Evolutionary conservation across 1,284 basidiomycete genomes (phyloP), one percentile per base, ranked within the genome.

Genomic region (Ceraceosorus guamensis): DNA sequence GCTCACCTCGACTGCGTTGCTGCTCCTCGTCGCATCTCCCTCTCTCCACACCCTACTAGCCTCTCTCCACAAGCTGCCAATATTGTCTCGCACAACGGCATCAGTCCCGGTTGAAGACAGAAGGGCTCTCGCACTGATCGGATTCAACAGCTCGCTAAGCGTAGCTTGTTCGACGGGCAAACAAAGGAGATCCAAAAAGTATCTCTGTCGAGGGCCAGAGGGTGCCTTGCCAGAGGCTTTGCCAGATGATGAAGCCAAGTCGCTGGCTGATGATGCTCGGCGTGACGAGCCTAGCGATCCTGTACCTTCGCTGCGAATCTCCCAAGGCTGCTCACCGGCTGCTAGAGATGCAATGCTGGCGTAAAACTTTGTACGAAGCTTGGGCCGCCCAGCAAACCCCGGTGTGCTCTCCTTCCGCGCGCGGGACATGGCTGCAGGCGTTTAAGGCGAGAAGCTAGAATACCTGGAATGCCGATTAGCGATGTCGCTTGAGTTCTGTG

Each of bases 61-160:
- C 48, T 73, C 71, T 39, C 67, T 62, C 68, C 68, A 72, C 0
- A 73, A 57, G 11, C 63, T 65, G 10, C 65, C 67, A 31, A 72
- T 55, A 46, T 73, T 73, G 16, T 72, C 71, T 24, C 68, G 48
- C 33, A 68, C 65, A 18, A 62, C 64, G 50, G 62, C 67, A 41
- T 59, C 60, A 52, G 57, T 57, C 43, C 18, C 45, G 32, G 63
- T 61, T 33, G 71, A 68, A 37, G 65, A 63, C 16, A 70, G 61
- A 18, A 73, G 54, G 3, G 58, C 56, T 13, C 62, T 60, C 24
- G 60, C 56, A 4, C 61, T 34, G 18, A 73, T 52, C 10, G 55
- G 51, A 2, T 53, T 59, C 48, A 72, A 56, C 37, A 65, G 63
- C 24, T 63, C 55, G 13, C 53, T 47, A 5, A 73, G 59, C 24